Evolutionary conservation across 2,329 filamentous ascomycete genomes (phyloP), one percentile per base, ranked within the genome.

Genomic region (Leptographium galeiforme): DNA sequence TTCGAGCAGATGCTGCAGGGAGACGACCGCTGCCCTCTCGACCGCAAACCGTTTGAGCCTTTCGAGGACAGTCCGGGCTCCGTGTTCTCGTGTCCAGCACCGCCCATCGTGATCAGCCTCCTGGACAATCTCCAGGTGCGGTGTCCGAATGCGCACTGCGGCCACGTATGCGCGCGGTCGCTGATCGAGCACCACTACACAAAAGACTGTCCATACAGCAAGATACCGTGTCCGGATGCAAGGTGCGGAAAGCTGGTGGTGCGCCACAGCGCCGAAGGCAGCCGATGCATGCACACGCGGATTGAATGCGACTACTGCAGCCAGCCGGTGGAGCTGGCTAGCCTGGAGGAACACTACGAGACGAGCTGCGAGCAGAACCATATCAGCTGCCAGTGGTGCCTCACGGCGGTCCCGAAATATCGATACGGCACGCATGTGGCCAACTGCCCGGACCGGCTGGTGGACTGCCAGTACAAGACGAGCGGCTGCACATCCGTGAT

Each of bases 141-240:
- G 55, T 85, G 81, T 53, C 79, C 81, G 2, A 77, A 80, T 57
- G 64, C 69, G 39, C 78, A 77, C 10, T 85, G 81, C 62, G 63
- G 66, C 40, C 66, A 70, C 41, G 66, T 73, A 11, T 66, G 79
- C 48, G 68, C 74, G 7, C 72, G 81, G 10, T 77, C 78, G 44
- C 68, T 74, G 32, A 69, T 83, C 10, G 71, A 76, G 59, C 70
- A 71, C 32, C 81, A 85, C 60, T 71, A 80, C 43, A 71, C 72
- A 8, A 70, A 70, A 19, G 76, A 80, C 49, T 85, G 81, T 61
- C 69, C 69, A 1, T 80, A 76, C 59, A 74, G 74, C 6, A 66
- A 74, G 36, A 74, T 80, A 19, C 68, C 70, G n/a, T 85, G 81
- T 58, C 74, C 77, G 0, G 75, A 76, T 39, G 61, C 70, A 14